phyloP scores from a whole-genome alignment of 805 yeast genomes.

The Komagataella phaffii region DNA sequence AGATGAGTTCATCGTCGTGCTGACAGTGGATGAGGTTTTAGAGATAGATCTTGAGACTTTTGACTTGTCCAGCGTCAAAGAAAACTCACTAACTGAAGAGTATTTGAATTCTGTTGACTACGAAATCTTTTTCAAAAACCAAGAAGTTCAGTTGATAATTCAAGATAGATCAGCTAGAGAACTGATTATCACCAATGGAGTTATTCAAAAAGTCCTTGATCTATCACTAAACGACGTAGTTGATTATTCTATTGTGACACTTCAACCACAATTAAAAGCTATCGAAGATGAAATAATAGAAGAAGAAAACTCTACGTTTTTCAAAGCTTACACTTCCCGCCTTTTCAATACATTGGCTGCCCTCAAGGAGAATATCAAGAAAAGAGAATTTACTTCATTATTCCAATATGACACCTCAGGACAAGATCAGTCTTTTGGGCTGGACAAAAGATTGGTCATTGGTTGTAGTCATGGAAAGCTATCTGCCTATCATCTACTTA shows the following conservation, averaged over 20 bases:
- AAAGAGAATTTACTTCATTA: neutral
- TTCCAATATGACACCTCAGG: conserved; percentile 2
- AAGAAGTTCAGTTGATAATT: neutral
- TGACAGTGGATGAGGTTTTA: neutral
- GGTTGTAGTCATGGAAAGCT: conserved; percentile 27
- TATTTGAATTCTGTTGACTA: neutral
- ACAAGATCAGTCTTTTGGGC: conserved; percentile 25
- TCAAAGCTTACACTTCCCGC: conserved; percentile 19
- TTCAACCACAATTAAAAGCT: conserved; percentile 8
- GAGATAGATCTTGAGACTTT: neutral
- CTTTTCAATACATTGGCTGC: neutral
- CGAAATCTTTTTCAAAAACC: neutral
- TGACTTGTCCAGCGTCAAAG: neutral
- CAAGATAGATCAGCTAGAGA: neutral
- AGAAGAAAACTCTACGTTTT: conserved; percentile 16
- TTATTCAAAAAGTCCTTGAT: neutral
- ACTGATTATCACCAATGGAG: neutral
- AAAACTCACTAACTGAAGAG: neutral
- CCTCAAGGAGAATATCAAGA: neutral
- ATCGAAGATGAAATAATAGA: conserved; percentile 14
- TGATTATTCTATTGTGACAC: conserved; percentile 19
- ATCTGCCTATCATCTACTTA: conserved; percentile 18
- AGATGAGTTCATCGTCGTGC: neutral
- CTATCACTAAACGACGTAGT: conserved; percentile 20
- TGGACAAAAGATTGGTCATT: conserved; percentile 26